Evolutionary conservation across 768 basidiomycete genomes (phyloP).

Genomic region (Pleurotus eryngii): DNA sequence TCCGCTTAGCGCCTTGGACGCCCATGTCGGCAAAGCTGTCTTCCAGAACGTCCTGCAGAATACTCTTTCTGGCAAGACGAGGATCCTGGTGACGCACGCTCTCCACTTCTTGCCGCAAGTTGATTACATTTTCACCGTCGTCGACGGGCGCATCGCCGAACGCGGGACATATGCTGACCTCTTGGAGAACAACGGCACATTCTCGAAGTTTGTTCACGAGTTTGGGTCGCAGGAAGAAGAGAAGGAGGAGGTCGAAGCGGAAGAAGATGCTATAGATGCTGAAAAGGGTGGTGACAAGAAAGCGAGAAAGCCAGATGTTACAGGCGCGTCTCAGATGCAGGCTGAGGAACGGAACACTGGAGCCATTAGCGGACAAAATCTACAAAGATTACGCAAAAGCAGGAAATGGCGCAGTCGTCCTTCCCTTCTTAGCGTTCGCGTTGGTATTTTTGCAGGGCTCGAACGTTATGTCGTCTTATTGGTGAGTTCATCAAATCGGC

Average conservation of each 20-base stretch:
- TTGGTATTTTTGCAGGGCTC: slow-evolving; percentile 66
- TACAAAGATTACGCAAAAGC: slow-evolving; percentile 67
- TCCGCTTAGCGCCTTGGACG: slow-evolving; percentile 87
- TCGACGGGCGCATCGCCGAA: slow-evolving; percentile 76
- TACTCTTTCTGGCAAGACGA: slow-evolving; percentile 64
- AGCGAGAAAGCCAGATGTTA: slow-evolving; percentile 35
- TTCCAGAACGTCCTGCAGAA: slow-evolving; percentile 81
- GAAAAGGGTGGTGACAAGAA: slow-evolving; percentile 25
- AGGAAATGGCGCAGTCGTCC: slow-evolving; percentile 59
- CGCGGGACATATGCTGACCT: slow-evolving; percentile 77
- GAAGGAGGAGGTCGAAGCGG: slow-evolving; percentile 40
- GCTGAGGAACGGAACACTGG: slow-evolving; percentile 81
- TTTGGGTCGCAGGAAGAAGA: slow-evolving; percentile 71
- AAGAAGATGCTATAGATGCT: slow-evolving; percentile 34
- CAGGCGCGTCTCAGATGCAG: slow-evolving; percentile 69
- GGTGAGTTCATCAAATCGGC: slow-evolving; percentile 38
- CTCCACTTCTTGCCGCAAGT: slow-evolving; percentile 86
- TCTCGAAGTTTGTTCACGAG: slow-evolving; percentile 70
- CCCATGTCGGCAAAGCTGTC: slow-evolving; percentile 85
- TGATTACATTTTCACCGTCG: slow-evolving; percentile 80
- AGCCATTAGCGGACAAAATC: slow-evolving; percentile 49
- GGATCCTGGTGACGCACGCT: slow-evolving; percentile 88
- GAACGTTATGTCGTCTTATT: slow-evolving; percentile 70
- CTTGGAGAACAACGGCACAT: slow-evolving; percentile 59
- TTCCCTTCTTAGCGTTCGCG: slow-evolving; percentile 64